A percentile compares a stretch with the other conserved stretches of the same genome.
Conservation (phyloP, 495 filamentous ascomycete species). For the Symbiotaphrina buchneri region DNA sequence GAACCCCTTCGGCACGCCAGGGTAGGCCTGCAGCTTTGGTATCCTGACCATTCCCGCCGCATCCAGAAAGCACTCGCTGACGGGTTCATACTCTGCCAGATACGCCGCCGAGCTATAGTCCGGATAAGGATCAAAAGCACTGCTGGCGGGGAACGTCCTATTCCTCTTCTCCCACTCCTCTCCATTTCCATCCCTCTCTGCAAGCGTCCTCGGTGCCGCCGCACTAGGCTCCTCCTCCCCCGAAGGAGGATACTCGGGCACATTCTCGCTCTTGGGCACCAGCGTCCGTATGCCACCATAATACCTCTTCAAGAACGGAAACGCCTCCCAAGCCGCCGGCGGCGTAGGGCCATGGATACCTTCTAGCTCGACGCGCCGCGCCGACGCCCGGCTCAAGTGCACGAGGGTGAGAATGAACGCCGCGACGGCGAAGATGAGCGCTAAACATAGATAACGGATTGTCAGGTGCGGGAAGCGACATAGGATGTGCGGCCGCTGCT, state of each 20-base stretch:
- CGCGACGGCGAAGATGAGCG: conserved; percentile 40
- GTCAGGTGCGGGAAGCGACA: conserved; percentile 35
- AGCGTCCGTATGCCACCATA: conserved; percentile 58
- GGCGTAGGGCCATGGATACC: conserved; percentile 22
- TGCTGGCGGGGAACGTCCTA: conserved; percentile 21
- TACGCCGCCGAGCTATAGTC: conserved; percentile 39
- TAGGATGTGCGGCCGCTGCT: conserved; percentile 15
- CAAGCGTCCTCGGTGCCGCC: not conserved
- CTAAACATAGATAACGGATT: conserved; percentile 48
- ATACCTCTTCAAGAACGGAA: conserved; percentile 62
- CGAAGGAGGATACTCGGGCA: conserved; percentile 49
- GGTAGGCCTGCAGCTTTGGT: conserved; percentile 43
- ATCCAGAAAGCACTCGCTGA: conserved; percentile 60
- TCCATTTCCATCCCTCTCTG: not conserved
- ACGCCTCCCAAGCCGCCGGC: conserved; percentile 60
- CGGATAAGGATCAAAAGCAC: conserved; percentile 43
- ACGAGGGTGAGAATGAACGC: conserved; percentile 51
- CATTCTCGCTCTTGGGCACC: conserved; percentile 32
- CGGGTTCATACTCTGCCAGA: conserved; percentile 30
- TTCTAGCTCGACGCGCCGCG: conserved; percentile 32
- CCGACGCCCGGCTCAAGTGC: conserved; percentile 43
- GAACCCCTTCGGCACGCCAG: conserved; percentile 56
- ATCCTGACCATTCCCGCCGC: conserved; percentile 30
- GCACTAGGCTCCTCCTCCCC: conserved; percentile 15
- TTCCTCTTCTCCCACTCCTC: not conserved